A percentile compares a stretch with the other conserved stretches of the same genome.
Conservation (phyloP, 2,329 filamentous ascomycete species). For the Botrytis medusae region DNA sequence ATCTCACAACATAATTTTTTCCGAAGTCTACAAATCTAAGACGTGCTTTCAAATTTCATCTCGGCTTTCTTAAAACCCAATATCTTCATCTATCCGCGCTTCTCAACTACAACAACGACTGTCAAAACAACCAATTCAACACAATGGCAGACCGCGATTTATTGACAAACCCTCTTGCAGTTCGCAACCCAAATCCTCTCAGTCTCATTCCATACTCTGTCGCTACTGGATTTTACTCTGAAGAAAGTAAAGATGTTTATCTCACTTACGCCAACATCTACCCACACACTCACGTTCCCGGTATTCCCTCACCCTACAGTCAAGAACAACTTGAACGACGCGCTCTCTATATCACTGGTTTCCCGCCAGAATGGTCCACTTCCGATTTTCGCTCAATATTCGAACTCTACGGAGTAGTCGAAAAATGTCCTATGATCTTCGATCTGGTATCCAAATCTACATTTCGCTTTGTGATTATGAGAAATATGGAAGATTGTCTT, state of each 20-base stretch:
- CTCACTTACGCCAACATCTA: constrained; percentile 23
- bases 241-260: constrained; percentile 24
- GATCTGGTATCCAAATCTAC: constrained; percentile 26
- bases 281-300: constrained; percentile 24
- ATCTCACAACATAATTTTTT: background rate
- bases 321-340: constrained; percentile 26
- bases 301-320: constrained; percentile 28
- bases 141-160: constrained; percentile 1
- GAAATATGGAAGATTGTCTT: constrained; percentile 26
- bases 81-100: background rate
- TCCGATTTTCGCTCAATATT: constrained; percentile 26
- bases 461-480: constrained; percentile 35
- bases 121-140: background rate
- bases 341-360: constrained; percentile 30
- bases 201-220: constrained; percentile 4
- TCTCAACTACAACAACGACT: background rate
- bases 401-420: constrained; percentile 25
- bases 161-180: background rate
- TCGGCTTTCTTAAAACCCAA: background rate
- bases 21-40: background rate
- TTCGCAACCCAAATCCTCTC: constrained; percentile 10
- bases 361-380: constrained; percentile 24
- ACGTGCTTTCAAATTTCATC: background rate
- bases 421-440: constrained; percentile 28
- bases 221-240: background rate